These are phyloP conservation scores for Cercospora citrullina DNA, from an alignment of 2,329 filamentous ascomycete species.

Conservation along the genomic window DNA sequence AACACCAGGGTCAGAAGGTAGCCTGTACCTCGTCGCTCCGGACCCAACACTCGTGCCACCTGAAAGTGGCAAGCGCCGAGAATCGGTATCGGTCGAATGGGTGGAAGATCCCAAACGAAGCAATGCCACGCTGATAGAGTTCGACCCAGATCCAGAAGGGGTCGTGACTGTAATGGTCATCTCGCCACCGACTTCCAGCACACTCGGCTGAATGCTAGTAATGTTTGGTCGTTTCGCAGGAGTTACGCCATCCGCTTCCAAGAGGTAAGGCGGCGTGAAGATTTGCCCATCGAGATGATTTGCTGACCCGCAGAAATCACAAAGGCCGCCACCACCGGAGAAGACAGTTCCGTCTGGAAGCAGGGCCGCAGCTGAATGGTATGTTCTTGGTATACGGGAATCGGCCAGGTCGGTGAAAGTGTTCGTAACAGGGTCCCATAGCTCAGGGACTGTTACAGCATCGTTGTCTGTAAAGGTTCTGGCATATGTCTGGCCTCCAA, in stretches of 20 bases:
- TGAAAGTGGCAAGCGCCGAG: not conserved
- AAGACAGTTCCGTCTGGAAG: not conserved
- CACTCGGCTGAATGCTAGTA: not conserved
- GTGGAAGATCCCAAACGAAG: not conserved
- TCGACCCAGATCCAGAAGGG: not conserved
- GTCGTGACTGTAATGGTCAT: not conserved
- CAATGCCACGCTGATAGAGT: not conserved
- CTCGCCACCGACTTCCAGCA: not conserved
- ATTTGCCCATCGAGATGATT: not conserved
- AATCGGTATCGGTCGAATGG: not conserved
- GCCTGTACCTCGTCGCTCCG: not conserved
- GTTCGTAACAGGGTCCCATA: not conserved
- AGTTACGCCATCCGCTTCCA: not conserved
- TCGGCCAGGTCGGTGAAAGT: not conserved
- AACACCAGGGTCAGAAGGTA: conserved; percentile 6
- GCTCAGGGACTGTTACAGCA: not conserved
- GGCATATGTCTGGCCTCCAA: not conserved
- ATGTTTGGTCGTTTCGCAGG: not conserved
- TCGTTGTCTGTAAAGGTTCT: not conserved
- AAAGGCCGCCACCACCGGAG: not conserved
- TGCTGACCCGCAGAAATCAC: not conserved
- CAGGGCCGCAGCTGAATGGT: not conserved
- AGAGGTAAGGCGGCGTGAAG: not conserved
- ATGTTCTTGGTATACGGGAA: not conserved
- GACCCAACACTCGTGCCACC: not conserved